Evolutionary conservation across 306 rosid species (phyloP).

Genomic region (Abrus pulchellus): DNA sequence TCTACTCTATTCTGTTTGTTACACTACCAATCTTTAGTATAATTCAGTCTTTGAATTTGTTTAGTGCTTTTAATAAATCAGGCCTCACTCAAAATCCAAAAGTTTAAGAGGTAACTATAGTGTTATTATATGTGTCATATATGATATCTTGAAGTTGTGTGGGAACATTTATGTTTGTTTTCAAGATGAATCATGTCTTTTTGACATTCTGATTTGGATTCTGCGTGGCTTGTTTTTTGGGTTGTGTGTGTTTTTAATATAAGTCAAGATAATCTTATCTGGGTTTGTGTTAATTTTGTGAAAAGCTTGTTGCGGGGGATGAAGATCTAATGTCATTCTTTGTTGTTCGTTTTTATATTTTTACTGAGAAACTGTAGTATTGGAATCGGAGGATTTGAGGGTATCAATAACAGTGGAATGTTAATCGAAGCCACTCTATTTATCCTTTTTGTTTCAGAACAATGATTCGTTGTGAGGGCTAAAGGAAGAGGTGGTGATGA

Average conservation of each 20-base stretch:
- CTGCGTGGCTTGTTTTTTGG: constrained; percentile 41
- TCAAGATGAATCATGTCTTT: constrained; percentile 29
- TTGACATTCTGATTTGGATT: constrained; percentile 40
- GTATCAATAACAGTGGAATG: constrained; percentile 2
- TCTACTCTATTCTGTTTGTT: constrained; percentile 41
- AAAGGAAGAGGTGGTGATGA: constrained; percentile 16
- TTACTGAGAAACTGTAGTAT: constrained; percentile 34
- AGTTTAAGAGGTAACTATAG: constrained; percentile 44
- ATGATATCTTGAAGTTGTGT: constrained; percentile 39
- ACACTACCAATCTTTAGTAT: constrained; percentile 45
- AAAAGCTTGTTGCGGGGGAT: constrained; percentile 19
- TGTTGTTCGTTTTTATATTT: constrained; percentile 8
- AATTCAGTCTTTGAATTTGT: constrained; percentile 47
- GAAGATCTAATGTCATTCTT: constrained; percentile 50
- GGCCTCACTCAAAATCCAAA: constrained; percentile 41
- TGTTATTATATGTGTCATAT: constrained; percentile 41
- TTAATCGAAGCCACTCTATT: constrained; percentile 3
- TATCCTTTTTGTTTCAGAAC: neutral
- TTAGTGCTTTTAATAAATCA: constrained; percentile 3
- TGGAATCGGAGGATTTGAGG: constrained; percentile 41
- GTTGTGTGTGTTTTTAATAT: constrained; percentile 46
- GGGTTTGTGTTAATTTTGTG: constrained; percentile 43
- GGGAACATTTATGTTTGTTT: constrained; percentile 42
- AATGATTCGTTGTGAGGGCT: neutral
- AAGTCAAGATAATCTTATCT: constrained; percentile 38